Conservation (phyloP, 2,329 filamentous ascomycete species). For the Verticillium tricorpus region DNA sequence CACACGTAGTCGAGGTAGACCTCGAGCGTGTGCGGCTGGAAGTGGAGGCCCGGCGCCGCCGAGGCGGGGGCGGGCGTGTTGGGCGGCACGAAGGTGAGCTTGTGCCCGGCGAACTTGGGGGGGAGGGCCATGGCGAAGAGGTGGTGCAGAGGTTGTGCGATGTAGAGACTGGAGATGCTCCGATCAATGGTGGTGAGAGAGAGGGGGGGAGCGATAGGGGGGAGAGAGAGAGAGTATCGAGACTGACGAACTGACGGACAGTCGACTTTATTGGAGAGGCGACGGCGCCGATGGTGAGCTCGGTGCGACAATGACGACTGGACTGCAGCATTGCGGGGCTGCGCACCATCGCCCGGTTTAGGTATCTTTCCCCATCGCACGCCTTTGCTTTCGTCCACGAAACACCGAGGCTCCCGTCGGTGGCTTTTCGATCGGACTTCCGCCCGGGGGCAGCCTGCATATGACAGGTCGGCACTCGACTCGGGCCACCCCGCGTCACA, state of each 20-base stretch:
- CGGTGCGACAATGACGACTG: neutral
- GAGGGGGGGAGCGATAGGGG: neutral
- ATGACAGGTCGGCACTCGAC: neutral
- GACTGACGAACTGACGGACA: neutral
- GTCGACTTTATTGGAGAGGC: neutral
- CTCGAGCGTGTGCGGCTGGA: constrained; percentile 55
- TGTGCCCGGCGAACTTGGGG: constrained; percentile 72
- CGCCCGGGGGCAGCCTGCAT: neutral
- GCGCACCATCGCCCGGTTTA: neutral
- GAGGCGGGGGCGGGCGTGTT: constrained; percentile 25
- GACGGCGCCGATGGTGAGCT: neutral
- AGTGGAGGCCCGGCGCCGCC: constrained; percentile 29
- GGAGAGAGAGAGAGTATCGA: neutral
- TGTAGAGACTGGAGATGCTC: no score
- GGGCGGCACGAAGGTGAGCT: constrained; percentile 45
- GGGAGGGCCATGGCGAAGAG: constrained; percentile 64
- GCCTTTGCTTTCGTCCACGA: neutral
- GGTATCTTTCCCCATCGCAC: neutral
- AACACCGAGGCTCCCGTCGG: neutral
- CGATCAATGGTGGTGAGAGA: neutral
- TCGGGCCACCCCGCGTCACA: neutral
- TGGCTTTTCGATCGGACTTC: neutral
- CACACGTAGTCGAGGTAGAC: constrained; percentile 87
- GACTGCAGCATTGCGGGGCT: constrained; percentile 2
- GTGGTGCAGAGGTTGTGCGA: no score